These are phyloP conservation scores for Ophiostoma ulmi DNA, from an alignment of 2,329 filamentous ascomycete species.

Conservation along the genomic window DNA sequence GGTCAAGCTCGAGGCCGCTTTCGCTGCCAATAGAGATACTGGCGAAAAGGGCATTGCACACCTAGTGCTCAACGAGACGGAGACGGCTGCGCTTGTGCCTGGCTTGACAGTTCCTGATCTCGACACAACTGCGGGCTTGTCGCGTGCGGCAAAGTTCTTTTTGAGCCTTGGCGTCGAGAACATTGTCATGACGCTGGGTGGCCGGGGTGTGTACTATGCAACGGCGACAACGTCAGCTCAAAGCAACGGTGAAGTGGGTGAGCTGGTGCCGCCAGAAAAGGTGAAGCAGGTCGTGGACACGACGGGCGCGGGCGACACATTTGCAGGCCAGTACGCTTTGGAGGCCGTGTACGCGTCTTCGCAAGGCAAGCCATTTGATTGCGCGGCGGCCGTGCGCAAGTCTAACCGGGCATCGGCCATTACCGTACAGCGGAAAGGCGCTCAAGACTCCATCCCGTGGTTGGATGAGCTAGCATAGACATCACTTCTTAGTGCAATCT, in stretches of 20 bases:
- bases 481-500: not conserved
- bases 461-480: conserved; percentile 41
- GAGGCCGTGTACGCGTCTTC: conserved; percentile 52
- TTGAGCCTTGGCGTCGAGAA: conserved; percentile 62
- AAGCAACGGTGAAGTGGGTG: conserved; percentile 36
- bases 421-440: conserved; percentile 61
- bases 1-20: conserved; percentile 54
- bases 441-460: conserved; percentile 64
- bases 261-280: conserved; percentile 58
- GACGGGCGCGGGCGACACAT: conserved; percentile 90
- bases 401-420: conserved; percentile 59
- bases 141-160: conserved; percentile 47
- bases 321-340: conserved; percentile 82
- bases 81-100: conserved; percentile 60
- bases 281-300: conserved; percentile 75
- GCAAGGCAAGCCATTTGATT: conserved; percentile 40
- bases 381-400: conserved; percentile 55
- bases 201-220: conserved; percentile 67
- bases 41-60: conserved; percentile 49
- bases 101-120: conserved; percentile 36
- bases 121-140: conserved; percentile 34
- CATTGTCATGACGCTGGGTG: conserved; percentile 79
- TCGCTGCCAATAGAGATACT: conserved; percentile 17
- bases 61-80: conserved; percentile 69
- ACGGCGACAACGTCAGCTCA: conserved; percentile 36